Conservation (phyloP, 495 filamentous ascomycete genomes). For the Penicillium cataractarum region DNA sequence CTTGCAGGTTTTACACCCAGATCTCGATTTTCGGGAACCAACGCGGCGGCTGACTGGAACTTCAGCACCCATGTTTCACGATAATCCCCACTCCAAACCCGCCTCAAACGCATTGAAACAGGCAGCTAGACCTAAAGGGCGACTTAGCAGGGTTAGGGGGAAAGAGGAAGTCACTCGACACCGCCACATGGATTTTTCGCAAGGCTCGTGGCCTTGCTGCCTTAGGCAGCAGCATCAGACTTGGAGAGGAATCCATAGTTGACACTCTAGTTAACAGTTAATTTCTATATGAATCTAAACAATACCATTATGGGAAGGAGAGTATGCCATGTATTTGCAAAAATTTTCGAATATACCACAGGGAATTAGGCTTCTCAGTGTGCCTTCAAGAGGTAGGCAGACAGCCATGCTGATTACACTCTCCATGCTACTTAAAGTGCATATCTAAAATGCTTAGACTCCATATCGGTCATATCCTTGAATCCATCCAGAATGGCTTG, state of each 20-base stretch:
- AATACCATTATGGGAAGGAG: no score
- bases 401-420: background rate
- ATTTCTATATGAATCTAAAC: background rate
- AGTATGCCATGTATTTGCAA: no score
- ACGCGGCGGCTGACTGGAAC: constrained; percentile 12
- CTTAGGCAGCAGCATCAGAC: background rate
- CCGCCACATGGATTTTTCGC: background rate
- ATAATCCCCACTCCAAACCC: background rate
- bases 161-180: background rate
- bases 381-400: no score
- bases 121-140: background rate
- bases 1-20: constrained; percentile 36
- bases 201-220: background rate
- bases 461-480: constrained; percentile 52
- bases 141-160: background rate
- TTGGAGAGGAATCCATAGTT: no score
- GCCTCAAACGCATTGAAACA: no score
- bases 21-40: constrained; percentile 24
- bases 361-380: no score
- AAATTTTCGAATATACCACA: no score
- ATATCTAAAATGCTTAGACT: constrained; percentile 50
- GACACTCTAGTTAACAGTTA: no score
- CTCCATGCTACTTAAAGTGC: constrained; percentile 26
- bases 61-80: constrained; percentile 4
- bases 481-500: constrained; percentile 46